Base-by-base conservation (phyloP, 805 yeast genomes). In the Candida boidinii region DNA sequence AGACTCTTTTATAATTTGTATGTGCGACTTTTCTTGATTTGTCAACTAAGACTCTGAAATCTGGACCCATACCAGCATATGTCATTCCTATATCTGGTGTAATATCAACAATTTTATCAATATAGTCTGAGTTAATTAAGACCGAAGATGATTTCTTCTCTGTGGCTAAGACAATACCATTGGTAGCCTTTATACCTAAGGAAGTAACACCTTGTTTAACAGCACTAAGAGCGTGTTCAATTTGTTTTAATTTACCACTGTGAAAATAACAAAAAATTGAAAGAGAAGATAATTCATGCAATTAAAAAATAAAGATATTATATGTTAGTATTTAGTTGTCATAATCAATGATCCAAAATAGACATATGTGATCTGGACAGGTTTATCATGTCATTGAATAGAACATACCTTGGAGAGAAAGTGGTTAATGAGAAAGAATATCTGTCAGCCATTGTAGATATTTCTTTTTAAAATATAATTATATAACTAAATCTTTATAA, bases 31-130 rank as follows among this genome's bases (percentile, higher is more conserved):
- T 88, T 49, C 99, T 76, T 9, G 97, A 86, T 57, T 82, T 82
- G 62, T 92, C 97, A 31, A 88, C 86, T 22, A 92, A 70, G 12
- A 92, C 95, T 43, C 99, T 73, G 65, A 83, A 92, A 58, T 92
- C 99, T 16, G 99, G 98, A 17, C 97, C 97, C 97, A 92, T 88
- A 14, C 99, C 99, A 6, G 95, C 72, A 60, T 92, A 92, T 4
- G 94, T 88, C 71, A 92, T 86, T 37, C 96, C 98, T 47, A 90
- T 83, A 54, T 92, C 87, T 23, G 98, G 97, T 4, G 98, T 87
- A 49, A 92, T 73, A 39, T 73, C 60, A 30, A 84, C 80, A 24
- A 92, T 78, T 54, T 92, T 92, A 32, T 80, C 70, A 37, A 82
- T 68, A 31, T 85, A 71, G 31, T 82, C 94, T 23, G 74, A 62